Conservation (phyloP, 768 basidiomycete species). For the Sutorius australiensis region DNA sequence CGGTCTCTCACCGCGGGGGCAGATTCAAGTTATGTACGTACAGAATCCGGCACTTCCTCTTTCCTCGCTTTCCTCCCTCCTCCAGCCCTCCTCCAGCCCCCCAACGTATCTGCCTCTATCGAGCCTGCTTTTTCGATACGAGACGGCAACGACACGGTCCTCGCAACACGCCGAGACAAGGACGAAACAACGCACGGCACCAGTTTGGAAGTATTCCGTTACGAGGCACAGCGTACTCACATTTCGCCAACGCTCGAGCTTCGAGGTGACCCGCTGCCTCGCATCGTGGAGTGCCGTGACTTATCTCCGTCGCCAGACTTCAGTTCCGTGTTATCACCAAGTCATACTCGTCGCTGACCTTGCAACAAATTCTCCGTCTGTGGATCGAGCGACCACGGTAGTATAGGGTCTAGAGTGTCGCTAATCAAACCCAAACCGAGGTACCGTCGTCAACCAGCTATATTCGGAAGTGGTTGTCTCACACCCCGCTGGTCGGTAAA, state of each 20-base stretch:
- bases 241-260: background rate
- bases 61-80: background rate
- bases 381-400: background rate
- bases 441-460: slow-evolving; percentile 5
- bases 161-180: slow-evolving; percentile 18
- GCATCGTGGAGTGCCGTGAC: slow-evolving; percentile 13
- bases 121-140: slow-evolving; percentile 2
- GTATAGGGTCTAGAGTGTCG: background rate
- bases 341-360: background rate
- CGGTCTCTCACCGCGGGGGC: slow-evolving; percentile 10
- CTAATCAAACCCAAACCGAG: background rate
- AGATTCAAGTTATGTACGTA: slow-evolving; percentile 15
- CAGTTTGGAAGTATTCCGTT: slow-evolving; percentile 13
- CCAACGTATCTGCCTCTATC: slow-evolving; percentile 3
- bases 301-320: slow-evolving; percentile 22
- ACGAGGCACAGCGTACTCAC: slow-evolving; percentile 5
- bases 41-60: background rate
- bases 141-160: slow-evolving; percentile 4
- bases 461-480: slow-evolving; percentile 1
- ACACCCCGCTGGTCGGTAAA: background rate
- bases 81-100: background rate
- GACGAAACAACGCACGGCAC: slow-evolving; percentile 7
- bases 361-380: background rate
- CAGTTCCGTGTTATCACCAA: slow-evolving; percentile 16
- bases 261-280: background rate